These are phyloP conservation scores for Picochlorum sp. DNA, from an alignment of 139 green algal species.

Conservation along the genomic window DNA sequence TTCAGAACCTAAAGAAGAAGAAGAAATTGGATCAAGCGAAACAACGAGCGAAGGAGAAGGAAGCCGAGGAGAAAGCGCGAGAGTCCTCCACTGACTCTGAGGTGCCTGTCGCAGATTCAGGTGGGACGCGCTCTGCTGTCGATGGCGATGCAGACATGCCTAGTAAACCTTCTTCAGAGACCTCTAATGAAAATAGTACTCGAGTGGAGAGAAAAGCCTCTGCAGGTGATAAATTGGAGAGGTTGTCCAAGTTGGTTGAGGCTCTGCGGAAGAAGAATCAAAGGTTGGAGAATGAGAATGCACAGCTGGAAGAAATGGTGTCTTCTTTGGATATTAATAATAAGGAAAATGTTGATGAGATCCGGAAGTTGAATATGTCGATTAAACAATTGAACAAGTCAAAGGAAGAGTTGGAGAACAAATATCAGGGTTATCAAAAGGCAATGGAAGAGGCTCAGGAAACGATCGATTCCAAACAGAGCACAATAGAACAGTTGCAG, in stretches of 20 bases:
- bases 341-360: conserved; percentile 23
- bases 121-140: no score
- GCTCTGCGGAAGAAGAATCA: conserved; percentile 54
- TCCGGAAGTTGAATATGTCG: conserved; percentile 29
- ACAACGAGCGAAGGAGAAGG: no score
- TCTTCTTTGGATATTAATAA: conserved; percentile 35
- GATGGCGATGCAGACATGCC: no score
- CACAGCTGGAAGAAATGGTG: conserved; percentile 70
- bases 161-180: no score
- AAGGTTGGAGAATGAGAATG: conserved; percentile 38
- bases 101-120: no score
- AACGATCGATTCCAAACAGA: conserved; percentile 10
- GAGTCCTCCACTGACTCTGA: no score
- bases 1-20: no score
- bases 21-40: no score
- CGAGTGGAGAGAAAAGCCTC: not conserved
- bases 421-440: conserved; percentile 5
- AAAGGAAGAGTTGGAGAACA: conserved; percentile 21
- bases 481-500: conserved; percentile 12
- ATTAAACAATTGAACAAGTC: conserved; percentile 23
- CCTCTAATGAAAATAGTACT: no score
- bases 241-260: conserved; percentile 27
- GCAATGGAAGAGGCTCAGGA: not conserved
- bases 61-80: no score
- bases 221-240: not conserved